A percentile compares a stretch with the other conserved stretches of the same genome.
Evolutionary conservation across 148 eudicot genomes (phyloP).

Genomic region (Pouteria glomerata): DNA sequence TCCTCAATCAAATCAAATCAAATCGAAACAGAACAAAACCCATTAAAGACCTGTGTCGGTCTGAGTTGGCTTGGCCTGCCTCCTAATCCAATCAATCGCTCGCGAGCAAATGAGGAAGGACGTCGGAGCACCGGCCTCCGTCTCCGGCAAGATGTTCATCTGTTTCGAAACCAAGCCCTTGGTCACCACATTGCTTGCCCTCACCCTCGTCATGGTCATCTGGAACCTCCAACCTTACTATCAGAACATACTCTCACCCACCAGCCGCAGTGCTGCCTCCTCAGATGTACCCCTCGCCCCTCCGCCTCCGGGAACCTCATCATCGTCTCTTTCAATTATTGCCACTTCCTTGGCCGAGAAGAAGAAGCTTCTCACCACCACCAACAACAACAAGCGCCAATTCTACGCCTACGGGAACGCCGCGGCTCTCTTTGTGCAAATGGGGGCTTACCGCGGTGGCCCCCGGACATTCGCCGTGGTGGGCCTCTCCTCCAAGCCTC

Average conservation of each 20-base stretch:
- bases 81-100: neutral
- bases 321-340: neutral
- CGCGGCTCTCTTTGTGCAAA: conserved; percentile 49
- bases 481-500: conserved; percentile 51
- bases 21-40: no score
- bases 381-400: conserved; percentile 32
- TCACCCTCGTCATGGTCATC: conserved; percentile 39
- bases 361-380: neutral
- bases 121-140: conserved; percentile 16
- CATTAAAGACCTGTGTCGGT: neutral
- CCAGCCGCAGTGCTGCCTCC: conserved; percentile 18
- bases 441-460: conserved; percentile 65
- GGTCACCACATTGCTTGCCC: conserved; percentile 39
- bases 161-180: conserved; percentile 48
- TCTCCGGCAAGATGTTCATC: conserved; percentile 20
- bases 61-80: no score
- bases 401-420: conserved; percentile 50
- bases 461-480: conserved; percentile 31
- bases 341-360: conserved; percentile 2
- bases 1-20: no score
- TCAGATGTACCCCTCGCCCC: conserved; percentile 3
- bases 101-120: conserved; percentile 38
- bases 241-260: conserved; percentile 32
- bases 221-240: conserved; percentile 62
- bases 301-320: neutral